These are phyloP conservation scores for Suillus lakei DNA, from an alignment of 768 basidiomycete species.

Conservation along the genomic window DNA sequence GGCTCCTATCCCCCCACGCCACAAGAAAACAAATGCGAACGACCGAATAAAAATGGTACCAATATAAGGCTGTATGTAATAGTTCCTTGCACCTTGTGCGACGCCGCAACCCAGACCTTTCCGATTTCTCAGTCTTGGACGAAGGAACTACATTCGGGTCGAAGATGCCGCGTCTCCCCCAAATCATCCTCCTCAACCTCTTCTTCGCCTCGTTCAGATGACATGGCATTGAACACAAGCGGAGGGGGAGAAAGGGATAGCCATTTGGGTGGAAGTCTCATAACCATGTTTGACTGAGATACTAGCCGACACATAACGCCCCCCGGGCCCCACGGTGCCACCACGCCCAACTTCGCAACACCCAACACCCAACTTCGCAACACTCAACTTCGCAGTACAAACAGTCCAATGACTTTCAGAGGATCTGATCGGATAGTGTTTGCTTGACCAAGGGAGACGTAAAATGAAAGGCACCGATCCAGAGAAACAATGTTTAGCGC, in stretches of 20 bases:
- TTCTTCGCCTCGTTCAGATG: not conserved
- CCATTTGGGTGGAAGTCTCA: too few relatives aligned
- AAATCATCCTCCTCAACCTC: not conserved
- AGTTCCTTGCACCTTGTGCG: conserved; percentile 77
- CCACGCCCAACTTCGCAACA: conserved; percentile 87
- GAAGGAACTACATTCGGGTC: not conserved
- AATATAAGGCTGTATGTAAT: conserved; percentile 77
- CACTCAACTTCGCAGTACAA: too few relatives aligned
- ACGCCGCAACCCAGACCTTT: conserved; percentile 17
- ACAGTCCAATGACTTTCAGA: too few relatives aligned
- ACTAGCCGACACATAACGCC: conserved; percentile 89
- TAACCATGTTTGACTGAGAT: conserved; percentile 75
- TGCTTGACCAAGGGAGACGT: too few relatives aligned
- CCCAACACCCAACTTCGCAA: too few relatives aligned
- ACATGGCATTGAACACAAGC: not conserved
- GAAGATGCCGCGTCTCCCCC: not conserved
- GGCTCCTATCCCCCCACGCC: too few relatives aligned
- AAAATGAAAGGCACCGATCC: too few relatives aligned
- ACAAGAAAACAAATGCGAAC: too few relatives aligned
- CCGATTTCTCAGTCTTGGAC: not conserved
- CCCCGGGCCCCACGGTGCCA: too few relatives aligned
- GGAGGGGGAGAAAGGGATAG: not conserved
- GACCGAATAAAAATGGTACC: conserved; percentile 92
- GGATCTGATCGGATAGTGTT: too few relatives aligned
- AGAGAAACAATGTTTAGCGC: too few relatives aligned